These are phyloP conservation scores for Scheffersomyces coipomensis DNA, from an alignment of 805 yeast genomes.

Conservation along the genomic window DNA sequence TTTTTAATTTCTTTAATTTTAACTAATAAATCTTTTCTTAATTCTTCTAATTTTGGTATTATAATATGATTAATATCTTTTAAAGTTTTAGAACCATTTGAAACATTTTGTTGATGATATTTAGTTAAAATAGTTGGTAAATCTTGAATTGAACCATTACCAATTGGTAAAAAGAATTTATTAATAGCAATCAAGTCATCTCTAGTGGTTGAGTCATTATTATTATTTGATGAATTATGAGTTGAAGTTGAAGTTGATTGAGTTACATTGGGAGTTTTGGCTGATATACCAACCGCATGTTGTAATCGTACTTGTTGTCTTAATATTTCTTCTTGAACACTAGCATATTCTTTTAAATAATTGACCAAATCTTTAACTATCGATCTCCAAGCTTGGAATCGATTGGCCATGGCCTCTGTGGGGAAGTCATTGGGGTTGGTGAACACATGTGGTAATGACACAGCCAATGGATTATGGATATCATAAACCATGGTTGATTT, in stretches of 20 bases:
- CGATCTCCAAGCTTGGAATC: slow-evolving; percentile 85
- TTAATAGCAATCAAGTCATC: slow-evolving; percentile 34
- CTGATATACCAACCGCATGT: slow-evolving; percentile 57
- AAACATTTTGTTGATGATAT: slow-evolving; percentile 43
- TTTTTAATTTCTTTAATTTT: slow-evolving; percentile 87
- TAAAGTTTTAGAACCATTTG: slow-evolving; percentile 39
- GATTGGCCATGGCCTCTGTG: slow-evolving; percentile 78
- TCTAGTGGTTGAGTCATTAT: slow-evolving; percentile 6
- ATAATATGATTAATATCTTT: slow-evolving; percentile 49
- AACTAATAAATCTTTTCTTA: slow-evolving; percentile 69
- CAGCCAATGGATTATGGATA: slow-evolving; percentile 35
- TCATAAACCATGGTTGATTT: slow-evolving; percentile 6
- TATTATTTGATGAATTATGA: slow-evolving; percentile 2
- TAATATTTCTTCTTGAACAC: slow-evolving; percentile 84
- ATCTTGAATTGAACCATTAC: slow-evolving; percentile 74
- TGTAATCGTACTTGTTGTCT: slow-evolving; percentile 79
- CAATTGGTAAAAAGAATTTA: slow-evolving; percentile 70
- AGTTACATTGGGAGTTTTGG: slow-evolving; percentile 5
- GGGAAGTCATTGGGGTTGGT: slow-evolving; percentile 49
- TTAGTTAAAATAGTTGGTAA: slow-evolving; percentile 65
- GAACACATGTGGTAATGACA: slow-evolving; percentile 37
- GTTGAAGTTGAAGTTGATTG: background rate
- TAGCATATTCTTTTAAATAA: slow-evolving; percentile 75
- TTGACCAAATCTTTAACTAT: slow-evolving; percentile 71
- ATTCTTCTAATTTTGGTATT: slow-evolving; percentile 55